Evolutionary conservation across 805 yeast genomes (phyloP).

Genomic region (Nakazawaea pomicola): DNA sequence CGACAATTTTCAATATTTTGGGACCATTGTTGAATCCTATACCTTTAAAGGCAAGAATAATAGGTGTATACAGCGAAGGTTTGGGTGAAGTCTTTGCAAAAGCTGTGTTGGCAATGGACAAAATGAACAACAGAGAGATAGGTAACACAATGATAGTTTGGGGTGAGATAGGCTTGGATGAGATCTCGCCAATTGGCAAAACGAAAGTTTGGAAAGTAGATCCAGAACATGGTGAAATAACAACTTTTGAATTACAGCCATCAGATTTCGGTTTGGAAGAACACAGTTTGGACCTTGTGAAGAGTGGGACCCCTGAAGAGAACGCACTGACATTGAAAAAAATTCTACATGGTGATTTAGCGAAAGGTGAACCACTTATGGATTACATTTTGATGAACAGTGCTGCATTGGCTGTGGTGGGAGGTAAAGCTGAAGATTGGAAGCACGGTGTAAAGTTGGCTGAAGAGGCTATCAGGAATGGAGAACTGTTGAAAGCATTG

Average conservation of each 20-base stretch:
- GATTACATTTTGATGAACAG: conserved; percentile 91
- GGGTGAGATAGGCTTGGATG: conserved; percentile 91
- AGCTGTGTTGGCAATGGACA: conserved; percentile 65
- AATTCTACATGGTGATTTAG: conserved; percentile 38
- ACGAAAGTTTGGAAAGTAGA: conserved; percentile 76
- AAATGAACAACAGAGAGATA: conserved; percentile 31
- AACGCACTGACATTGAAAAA: conserved; percentile 60
- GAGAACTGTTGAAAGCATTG: conserved; percentile 61
- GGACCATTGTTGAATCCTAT: conserved; percentile 96
- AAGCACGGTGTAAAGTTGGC: conserved; percentile 75
- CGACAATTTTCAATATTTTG: conserved; percentile 87
- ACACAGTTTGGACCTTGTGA: conserved; percentile 63
- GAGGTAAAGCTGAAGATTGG: conserved; percentile 68
- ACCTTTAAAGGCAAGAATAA: conserved; percentile 68
- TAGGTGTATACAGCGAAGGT: conserved; percentile 82
- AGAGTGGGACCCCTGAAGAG: conserved; percentile 81
- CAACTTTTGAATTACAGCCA: conserved; percentile 52
- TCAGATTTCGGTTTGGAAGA: conserved; percentile 75
- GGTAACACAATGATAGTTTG: conserved; percentile 77
- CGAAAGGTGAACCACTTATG: conserved; percentile 58
- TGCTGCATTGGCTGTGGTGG: conserved; percentile 78
- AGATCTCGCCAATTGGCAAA: conserved; percentile 83
- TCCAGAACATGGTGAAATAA: conserved; percentile 35
- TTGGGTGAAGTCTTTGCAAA: conserved; percentile 83
- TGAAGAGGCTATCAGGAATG: conserved; percentile 57